Evolutionary conservation across 2,329 filamentous ascomycete genomes (phyloP).

Genomic region (Aureobasidium sp.): DNA sequence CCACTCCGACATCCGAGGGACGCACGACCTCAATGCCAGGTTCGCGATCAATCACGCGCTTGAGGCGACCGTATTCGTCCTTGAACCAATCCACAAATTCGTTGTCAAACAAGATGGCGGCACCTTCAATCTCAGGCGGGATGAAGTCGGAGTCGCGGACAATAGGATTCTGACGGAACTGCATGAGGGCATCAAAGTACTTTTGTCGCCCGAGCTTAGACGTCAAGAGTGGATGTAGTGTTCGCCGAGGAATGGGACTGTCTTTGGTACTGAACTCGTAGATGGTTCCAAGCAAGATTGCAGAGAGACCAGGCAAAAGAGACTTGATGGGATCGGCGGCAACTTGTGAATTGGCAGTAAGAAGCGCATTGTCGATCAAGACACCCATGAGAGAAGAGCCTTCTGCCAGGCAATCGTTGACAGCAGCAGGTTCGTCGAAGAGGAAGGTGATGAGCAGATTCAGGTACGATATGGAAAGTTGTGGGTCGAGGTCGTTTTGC

Average conservation of each 20-base stretch:
- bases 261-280: constrained; percentile 99
- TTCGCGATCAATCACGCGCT: constrained; percentile 81
- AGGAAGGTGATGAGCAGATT: constrained; percentile 87
- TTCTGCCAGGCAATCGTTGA: constrained; percentile 88
- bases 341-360: constrained; percentile 33
- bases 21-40: constrained; percentile 81
- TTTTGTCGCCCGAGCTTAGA: constrained; percentile 75
- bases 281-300: constrained; percentile 75
- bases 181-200: constrained; percentile 75
- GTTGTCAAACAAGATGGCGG: constrained; percentile 55
- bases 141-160: constrained; percentile 56
- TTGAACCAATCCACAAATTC: constrained; percentile 91
- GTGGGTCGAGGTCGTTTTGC: constrained; percentile 67
- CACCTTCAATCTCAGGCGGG: constrained; percentile 54
- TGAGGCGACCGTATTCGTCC: constrained; percentile 83
- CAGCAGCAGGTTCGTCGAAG: constrained; percentile 83
- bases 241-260: constrained; percentile 76
- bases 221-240: constrained; percentile 70
- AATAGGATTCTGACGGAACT: constrained; percentile 67
- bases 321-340: constrained; percentile 46
- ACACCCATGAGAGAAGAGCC: constrained; percentile 74
- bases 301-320: constrained; percentile 73
- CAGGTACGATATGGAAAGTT: constrained; percentile 75
- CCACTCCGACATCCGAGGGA: constrained; percentile 75
- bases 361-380: constrained; percentile 45